A percentile compares a stretch with the other conserved stretches of the same genome.
Evolutionary conservation across 805 yeast genomes (phyloP).

Genomic region (Ogataea pini): DNA sequence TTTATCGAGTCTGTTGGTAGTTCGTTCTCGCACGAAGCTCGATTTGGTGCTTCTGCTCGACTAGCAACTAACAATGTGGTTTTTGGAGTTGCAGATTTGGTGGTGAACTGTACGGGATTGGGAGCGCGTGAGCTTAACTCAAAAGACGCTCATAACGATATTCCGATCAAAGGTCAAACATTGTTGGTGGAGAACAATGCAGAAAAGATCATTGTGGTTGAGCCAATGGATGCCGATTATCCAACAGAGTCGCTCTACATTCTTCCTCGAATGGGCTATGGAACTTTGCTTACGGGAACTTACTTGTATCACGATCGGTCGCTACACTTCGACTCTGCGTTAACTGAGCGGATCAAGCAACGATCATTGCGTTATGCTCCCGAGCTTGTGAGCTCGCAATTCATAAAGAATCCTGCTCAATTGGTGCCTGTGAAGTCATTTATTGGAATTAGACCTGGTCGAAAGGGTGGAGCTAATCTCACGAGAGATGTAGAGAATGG

Average conservation of each 20-base stretch:
- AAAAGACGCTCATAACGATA: conserved; percentile 42
- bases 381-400: conserved; percentile 38
- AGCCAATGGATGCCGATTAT: conserved; percentile 31
- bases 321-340: conserved; percentile 42
- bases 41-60: conserved; percentile 18
- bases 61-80: conserved; percentile 11
- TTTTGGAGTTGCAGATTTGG: conserved; percentile 40
- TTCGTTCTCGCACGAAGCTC: neutral
- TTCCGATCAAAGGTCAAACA: conserved; percentile 61
- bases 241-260: conserved; percentile 53
- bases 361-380: conserved; percentile 53
- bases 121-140: conserved; percentile 47
- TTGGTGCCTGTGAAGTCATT: conserved; percentile 54
- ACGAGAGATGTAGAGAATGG: conserved; percentile 33
- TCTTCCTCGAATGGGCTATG: conserved; percentile 69
- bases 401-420: conserved; percentile 38
- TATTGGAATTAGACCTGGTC: conserved; percentile 73
- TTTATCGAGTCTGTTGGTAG: conserved; percentile 1
- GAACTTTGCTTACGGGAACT: conserved; percentile 60
- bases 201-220: conserved; percentile 37
- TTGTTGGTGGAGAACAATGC: conserved; percentile 50
- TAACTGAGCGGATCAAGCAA: conserved; percentile 45
- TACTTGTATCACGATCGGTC: conserved; percentile 27
- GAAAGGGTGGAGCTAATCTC: conserved; percentile 57
- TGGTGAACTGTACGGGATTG: conserved; percentile 59